Conservation (phyloP, 805 yeast genomes). For the Myxozyma geophila region DNA sequence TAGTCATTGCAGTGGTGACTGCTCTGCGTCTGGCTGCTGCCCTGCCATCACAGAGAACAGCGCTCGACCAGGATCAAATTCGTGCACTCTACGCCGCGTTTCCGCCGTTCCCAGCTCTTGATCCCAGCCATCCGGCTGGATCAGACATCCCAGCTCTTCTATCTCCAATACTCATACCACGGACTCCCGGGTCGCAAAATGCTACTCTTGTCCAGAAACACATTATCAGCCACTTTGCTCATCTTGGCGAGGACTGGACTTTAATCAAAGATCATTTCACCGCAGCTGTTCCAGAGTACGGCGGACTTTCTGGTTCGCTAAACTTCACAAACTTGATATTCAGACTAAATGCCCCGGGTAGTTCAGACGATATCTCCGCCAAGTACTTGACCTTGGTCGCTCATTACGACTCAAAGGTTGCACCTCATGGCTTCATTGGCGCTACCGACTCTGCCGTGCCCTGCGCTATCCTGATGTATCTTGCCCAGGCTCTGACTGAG, state of each 20-base stretch:
- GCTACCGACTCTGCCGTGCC: conserved; percentile 66
- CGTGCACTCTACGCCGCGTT: conserved; percentile 2
- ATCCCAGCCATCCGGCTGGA: conserved; percentile 16
- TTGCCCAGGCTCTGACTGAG: conserved; percentile 46
- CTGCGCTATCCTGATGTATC: conserved; percentile 56
- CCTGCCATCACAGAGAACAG: conserved; percentile 19
- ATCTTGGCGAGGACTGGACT: conserved; percentile 27
- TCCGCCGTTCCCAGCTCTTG: conserved; percentile 32
- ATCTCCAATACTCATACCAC: conserved; percentile 43
- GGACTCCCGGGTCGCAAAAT: conserved; percentile 53
- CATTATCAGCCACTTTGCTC: conserved; percentile 45
- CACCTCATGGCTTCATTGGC: conserved; percentile 62
- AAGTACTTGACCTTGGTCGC: conserved; percentile 49
- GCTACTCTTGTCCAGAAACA: conserved; percentile 49
- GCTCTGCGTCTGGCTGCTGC: background rate
- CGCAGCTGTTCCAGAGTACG: conserved; percentile 22
- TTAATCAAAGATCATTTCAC: conserved; percentile 40
- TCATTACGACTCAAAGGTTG: conserved; percentile 58
- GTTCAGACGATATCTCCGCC: background rate
- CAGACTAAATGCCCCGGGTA: conserved; percentile 41
- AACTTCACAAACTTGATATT: conserved; percentile 50
- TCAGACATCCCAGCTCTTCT: conserved; percentile 25
- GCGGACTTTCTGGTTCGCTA: conserved; percentile 27
- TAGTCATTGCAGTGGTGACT: background rate
- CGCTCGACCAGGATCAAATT: conserved; percentile 16